Conservation (phyloP, 176 grass and related monocot genomes). For the Triticum dicoccoides region DNA sequence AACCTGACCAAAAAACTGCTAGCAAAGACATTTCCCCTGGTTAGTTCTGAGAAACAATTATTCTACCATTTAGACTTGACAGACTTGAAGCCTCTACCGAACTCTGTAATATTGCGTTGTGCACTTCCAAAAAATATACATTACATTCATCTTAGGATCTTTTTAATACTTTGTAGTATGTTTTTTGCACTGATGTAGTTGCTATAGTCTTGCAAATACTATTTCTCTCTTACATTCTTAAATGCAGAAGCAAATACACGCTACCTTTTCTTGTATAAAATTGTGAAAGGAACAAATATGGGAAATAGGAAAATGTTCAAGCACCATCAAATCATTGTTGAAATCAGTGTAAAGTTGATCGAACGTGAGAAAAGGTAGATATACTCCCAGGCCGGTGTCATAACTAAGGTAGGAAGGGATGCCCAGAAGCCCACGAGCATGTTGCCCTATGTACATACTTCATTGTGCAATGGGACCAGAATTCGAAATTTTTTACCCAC, state of each 20-base stretch:
- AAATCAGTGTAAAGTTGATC: constrained; percentile 31
- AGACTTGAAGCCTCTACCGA: neutral
- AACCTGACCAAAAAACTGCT: constrained; percentile 6
- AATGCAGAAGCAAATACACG: neutral
- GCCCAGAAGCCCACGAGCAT: neutral
- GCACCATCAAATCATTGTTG: constrained; percentile 11
- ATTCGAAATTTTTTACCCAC: neutral
- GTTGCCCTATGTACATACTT: constrained; percentile 24
- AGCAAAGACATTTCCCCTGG: neutral
- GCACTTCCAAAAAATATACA: neutral
- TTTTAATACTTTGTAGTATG: neutral
- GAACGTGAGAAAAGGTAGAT: constrained; percentile 28
- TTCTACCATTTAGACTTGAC: neutral
- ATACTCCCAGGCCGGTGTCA: constrained; percentile 3
- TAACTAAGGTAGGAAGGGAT: constrained; percentile 30
- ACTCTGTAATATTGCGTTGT: neutral
- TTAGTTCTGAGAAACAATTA: neutral
- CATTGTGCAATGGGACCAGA: constrained; percentile 23
- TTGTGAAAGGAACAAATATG: neutral
- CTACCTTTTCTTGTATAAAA: constrained; percentile 6
- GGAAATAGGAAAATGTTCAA: constrained; percentile 11
- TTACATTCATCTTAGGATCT: neutral
- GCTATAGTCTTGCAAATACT: neutral
- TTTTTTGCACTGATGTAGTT: neutral
- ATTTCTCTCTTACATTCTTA: neutral